Evolutionary conservation across 306 rosid genomes (phyloP).

Genomic region (Sphenostylis stenocarpa): DNA sequence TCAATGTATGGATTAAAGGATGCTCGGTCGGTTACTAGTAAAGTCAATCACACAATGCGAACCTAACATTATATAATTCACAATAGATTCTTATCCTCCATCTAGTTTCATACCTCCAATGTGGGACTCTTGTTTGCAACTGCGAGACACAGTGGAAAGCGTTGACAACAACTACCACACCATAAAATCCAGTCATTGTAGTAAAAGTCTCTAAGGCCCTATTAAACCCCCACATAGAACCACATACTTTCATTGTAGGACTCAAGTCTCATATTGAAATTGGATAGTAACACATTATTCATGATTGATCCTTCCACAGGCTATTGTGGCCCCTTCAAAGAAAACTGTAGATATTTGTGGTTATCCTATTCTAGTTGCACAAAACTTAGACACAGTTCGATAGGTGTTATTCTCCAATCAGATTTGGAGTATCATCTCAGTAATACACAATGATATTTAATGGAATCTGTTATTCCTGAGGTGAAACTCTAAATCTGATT

Average conservation of each 20-base stretch:
- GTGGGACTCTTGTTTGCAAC: not conserved
- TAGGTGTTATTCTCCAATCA: too few relatives aligned
- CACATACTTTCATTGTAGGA: not conserved
- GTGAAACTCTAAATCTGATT: too few relatives aligned
- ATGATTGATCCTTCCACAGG: constrained; percentile 6
- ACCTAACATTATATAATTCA: not conserved
- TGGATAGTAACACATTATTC: not conserved
- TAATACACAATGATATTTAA: too few relatives aligned
- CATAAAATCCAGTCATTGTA: not conserved
- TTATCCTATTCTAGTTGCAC: not conserved
- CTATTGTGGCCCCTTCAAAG: not conserved
- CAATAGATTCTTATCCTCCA: not conserved
- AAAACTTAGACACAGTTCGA: too few relatives aligned
- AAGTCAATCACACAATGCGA: not conserved
- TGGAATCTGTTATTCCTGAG: too few relatives aligned
- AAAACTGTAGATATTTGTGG: constrained; percentile 21
- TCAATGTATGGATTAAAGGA: not conserved
- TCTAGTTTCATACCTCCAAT: not conserved
- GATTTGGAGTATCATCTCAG: too few relatives aligned
- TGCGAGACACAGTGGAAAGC: not conserved
- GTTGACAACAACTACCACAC: not conserved
- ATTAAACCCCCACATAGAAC: not conserved
- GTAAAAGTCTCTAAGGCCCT: not conserved
- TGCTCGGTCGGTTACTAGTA: not conserved
- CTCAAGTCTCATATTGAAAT: not conserved